Evolutionary conservation across 148 eudicot species (phyloP).

Genomic region (Simmondsia chinensis): DNA sequence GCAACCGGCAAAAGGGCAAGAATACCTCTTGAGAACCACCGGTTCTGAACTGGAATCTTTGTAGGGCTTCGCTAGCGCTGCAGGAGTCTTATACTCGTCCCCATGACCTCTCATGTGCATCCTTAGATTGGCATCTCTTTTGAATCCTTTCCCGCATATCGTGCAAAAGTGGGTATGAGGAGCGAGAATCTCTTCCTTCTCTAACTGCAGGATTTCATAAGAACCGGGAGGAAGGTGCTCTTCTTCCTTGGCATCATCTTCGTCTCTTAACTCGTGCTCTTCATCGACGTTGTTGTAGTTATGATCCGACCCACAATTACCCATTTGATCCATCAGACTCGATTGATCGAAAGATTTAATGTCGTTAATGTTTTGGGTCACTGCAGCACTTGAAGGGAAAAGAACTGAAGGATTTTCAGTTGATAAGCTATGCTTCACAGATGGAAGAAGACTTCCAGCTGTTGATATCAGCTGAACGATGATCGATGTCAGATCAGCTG

Average conservation of each 20-base stretch:
- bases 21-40: constrained; percentile 70
- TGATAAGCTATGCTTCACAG: constrained; percentile 47
- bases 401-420: constrained; percentile 23
- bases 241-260: constrained; percentile 81
- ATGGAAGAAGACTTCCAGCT: constrained; percentile 93
- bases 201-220: constrained; percentile 81
- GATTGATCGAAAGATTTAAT: constrained; percentile 28
- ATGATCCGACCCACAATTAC: constrained; percentile 21
- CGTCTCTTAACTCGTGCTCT: constrained; percentile 71
- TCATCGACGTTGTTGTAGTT: constrained; percentile 28
- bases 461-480: constrained; percentile 85
- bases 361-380: constrained; percentile 18
- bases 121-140: constrained; percentile 87
- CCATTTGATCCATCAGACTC: constrained; percentile 28
- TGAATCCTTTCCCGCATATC: constrained; percentile 93
- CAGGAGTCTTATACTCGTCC: constrained; percentile 83
- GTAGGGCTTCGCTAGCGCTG: constrained; percentile 90
- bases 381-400: constrained; percentile 17
- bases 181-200: constrained; percentile 90
- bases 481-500: constrained; percentile 84
- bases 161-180: constrained; percentile 97
- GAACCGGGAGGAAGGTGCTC: constrained; percentile 92
- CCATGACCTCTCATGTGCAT: constrained; percentile 99
- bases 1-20: constrained; percentile 85
- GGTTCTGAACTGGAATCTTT: constrained; percentile 60